These are phyloP conservation scores for Fusarium sterilihyphosum DNA, from an alignment of 2,329 filamentous ascomycete genomes.

Conservation along the genomic window DNA sequence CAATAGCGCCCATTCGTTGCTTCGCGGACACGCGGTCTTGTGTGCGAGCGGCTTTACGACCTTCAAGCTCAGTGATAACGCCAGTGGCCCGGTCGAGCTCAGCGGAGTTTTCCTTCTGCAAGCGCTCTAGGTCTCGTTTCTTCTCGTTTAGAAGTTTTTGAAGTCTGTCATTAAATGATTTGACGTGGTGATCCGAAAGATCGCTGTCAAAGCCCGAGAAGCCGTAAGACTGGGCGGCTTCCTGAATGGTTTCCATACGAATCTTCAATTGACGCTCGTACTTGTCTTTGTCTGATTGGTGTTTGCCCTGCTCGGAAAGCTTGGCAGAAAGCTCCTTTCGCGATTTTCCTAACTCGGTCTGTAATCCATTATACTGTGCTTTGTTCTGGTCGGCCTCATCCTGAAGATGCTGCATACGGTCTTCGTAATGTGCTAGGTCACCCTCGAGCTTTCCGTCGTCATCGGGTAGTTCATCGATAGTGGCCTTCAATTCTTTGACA, in stretches of 20 bases:
- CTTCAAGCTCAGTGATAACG: constrained; percentile 77
- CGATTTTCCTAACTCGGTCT: constrained; percentile 56
- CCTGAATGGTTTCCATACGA: constrained; percentile 78
- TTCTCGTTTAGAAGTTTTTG: constrained; percentile 81
- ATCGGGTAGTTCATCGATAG: constrained; percentile 81
- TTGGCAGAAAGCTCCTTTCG: constrained; percentile 62
- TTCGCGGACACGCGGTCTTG: constrained; percentile 80
- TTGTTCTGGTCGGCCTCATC: constrained; percentile 71
- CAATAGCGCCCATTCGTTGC: constrained; percentile 77
- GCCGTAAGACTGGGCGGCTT: constrained; percentile 78
- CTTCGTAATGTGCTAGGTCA: constrained; percentile 80
- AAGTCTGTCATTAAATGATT: constrained; percentile 81
- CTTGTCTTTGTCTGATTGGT: constrained; percentile 86
- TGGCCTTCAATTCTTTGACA: constrained; percentile 74
- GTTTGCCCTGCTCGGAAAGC: constrained; percentile 76
- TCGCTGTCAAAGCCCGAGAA: constrained; percentile 88
- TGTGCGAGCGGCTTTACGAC: constrained; percentile 74
- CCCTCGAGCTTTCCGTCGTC: constrained; percentile 79
- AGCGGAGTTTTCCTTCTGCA: constrained; percentile 77
- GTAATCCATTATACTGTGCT: constrained; percentile 72
- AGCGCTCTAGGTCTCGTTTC: constrained; percentile 77
- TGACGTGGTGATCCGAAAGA: constrained; percentile 76
- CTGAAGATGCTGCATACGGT: constrained; percentile 73
- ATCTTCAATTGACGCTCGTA: constrained; percentile 82
- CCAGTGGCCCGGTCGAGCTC: constrained; percentile 79